A percentile compares a stretch with the other conserved stretches of the same genome.
Conservation (phyloP, 208 protist species). For the Wallacemonas sp. region DNA sequence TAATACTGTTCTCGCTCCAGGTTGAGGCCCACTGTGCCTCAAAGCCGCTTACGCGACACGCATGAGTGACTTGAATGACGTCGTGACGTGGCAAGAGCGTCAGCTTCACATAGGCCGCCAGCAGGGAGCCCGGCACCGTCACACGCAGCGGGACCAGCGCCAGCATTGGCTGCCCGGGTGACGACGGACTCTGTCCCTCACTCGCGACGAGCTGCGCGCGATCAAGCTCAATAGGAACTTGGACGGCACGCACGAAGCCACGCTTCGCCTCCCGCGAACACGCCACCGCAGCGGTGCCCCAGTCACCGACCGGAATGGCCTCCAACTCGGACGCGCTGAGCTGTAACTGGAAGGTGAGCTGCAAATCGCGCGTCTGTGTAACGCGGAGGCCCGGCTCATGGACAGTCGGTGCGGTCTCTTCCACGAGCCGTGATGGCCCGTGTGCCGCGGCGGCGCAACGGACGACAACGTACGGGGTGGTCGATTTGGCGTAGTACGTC, state of each 20-base stretch:
- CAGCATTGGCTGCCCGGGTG: background rate
- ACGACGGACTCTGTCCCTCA: no score
- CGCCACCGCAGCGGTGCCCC: background rate
- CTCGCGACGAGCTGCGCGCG: background rate
- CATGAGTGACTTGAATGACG: background rate
- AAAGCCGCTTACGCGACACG: background rate
- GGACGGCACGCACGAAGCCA: background rate
- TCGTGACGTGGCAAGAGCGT: background rate
- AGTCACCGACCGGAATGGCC: background rate
- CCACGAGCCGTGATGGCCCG: background rate
- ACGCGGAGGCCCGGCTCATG: background rate
- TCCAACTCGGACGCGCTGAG: background rate
- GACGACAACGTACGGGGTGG: background rate
- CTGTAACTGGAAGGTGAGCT: background rate
- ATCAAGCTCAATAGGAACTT: background rate
- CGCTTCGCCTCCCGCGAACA: slow-evolving; percentile 1
- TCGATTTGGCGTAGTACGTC: slow-evolving; percentile 5
- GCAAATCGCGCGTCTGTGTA: background rate
- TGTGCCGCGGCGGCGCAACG: background rate
- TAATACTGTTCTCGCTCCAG: background rate
- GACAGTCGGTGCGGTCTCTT: background rate
- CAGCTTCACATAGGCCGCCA: background rate
- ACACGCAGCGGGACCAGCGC: background rate
- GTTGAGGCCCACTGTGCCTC: background rate
- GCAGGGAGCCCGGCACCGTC: background rate